Evolutionary conservation across 2,329 filamentous ascomycete genomes (phyloP).

Genomic region (Cercospora citrullina): DNA sequence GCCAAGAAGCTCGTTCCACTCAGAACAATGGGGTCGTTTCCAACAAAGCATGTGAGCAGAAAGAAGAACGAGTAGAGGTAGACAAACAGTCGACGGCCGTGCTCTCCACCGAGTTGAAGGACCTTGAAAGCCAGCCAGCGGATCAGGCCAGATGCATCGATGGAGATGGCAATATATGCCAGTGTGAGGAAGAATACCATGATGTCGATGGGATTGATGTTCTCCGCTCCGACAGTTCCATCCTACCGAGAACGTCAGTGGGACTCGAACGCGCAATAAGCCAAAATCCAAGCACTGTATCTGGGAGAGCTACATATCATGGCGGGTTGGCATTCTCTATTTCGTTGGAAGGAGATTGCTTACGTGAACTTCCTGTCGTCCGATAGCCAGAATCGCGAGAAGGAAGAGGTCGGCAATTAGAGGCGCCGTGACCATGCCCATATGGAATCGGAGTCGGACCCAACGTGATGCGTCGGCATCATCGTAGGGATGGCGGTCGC

Average conservation of each 20-base stretch:
- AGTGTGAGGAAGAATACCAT: constrained; percentile 71
- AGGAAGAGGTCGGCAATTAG: constrained; percentile 70
- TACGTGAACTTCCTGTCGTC: constrained; percentile 60
- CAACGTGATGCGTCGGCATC: neutral
- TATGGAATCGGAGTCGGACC: constrained; percentile 56
- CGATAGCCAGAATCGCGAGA: constrained; percentile 68
- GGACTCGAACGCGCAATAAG: neutral
- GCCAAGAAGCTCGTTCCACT: constrained; percentile 73
- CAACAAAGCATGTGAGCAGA: constrained; percentile 64
- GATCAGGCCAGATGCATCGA: constrained; percentile 73
- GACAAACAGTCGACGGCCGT: constrained; percentile 69
- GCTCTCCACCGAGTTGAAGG: constrained; percentile 64
- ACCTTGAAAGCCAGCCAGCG: constrained; percentile 70
- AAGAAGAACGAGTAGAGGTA: constrained; percentile 76
- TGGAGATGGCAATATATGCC: constrained; percentile 75
- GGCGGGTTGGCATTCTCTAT: too few relatives aligned
- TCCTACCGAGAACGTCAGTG: constrained; percentile 39
- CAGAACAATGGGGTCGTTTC: constrained; percentile 73
- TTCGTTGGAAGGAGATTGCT: neutral
- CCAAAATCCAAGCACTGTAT: neutral
- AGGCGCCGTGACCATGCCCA: constrained; percentile 72
- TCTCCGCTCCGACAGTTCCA: constrained; percentile 64
- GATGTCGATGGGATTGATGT: constrained; percentile 70
- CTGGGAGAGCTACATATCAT: too few relatives aligned
- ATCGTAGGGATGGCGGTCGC: constrained; percentile 10